Evolutionary conservation across 1,139 yeast species (phyloP), one percentile per base, ranked within the genome.

Genomic region (Kodamaea sp.): DNA sequence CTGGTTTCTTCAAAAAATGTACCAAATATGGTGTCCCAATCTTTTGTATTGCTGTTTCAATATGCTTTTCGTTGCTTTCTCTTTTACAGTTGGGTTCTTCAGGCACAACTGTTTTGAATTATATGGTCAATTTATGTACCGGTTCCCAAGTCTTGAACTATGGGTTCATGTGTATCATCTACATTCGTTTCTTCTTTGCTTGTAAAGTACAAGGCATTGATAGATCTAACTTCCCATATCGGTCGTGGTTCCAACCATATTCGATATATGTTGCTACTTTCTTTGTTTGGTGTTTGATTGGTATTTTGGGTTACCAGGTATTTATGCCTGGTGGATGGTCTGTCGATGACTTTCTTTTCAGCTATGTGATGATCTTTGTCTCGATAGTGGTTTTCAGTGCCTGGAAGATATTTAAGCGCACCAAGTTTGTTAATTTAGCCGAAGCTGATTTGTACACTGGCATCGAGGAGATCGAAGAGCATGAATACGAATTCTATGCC

Each of bases 61-160:
- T 60, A 20, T 52, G 55, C 15, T 67, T 65, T 44, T 48, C 70
- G 8, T 51, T 64, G 40, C 46, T 70, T 52, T 60, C 75, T 58
- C 42, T 79, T 63, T 57, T 84, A 55, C 89, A 83, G 55, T 57
- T 84, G 45, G 77, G 79, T 32, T 63, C 70, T 32, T 70, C 75
- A 31, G 79, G 90, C 30, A 75, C 79, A 11, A 77, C 73, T 11
- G 95, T 84, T 10, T 71, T 87, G 50, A 74, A 75, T 53, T 86
- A 90, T 83, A 73, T 87, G 58, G 81, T 85, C 39, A 81, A 79
- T 51, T 66, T 87, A 49, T 83, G 84, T 50, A 86, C 95, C 2
- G 86, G 90, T 1, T 82, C 90, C 2, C 92, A 85, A 60, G 66
- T 86, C 49, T 76, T 86, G 53, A 85, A 84, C 57, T 85, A 81